These are phyloP conservation scores for Phyllosticta citrichinensis DNA, from an alignment of 2,329 filamentous ascomycete species.

Conservation along the genomic window DNA sequence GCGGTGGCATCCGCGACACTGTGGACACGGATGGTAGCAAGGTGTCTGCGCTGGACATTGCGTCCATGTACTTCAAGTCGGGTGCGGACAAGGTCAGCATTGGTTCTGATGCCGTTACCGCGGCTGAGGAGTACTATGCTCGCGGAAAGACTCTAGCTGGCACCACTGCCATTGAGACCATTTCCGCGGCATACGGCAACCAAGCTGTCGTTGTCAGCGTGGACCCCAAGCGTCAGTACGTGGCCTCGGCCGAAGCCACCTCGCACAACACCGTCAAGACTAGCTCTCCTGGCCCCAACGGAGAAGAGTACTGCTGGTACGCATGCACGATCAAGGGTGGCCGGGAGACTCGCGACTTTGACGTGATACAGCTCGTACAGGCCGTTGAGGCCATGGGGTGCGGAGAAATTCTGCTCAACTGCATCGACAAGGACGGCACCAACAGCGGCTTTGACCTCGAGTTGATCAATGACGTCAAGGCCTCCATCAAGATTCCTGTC, in stretches of 20 bases:
- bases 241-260: slow-evolving; percentile 57
- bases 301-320: slow-evolving; percentile 86
- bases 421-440: slow-evolving; percentile 93
- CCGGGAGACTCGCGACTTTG: slow-evolving; percentile 84
- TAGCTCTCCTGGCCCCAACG: slow-evolving; percentile 56
- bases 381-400: slow-evolving; percentile 94
- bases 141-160: slow-evolving; percentile 60
- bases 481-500: slow-evolving; percentile 79
- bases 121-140: slow-evolving; percentile 82
- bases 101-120: slow-evolving; percentile 85
- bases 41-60: slow-evolving; percentile 85
- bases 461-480: slow-evolving; percentile 79
- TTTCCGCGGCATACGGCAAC: slow-evolving; percentile 85
- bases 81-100: slow-evolving; percentile 98
- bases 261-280: slow-evolving; percentile 69
- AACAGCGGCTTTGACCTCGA: slow-evolving; percentile 93
- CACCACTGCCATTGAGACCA: slow-evolving; percentile 88
- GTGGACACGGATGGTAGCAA: slow-evolving; percentile 77
- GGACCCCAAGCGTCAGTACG: slow-evolving; percentile 86
- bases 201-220: slow-evolving; percentile 95
- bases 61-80: slow-evolving; percentile 93
- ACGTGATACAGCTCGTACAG: slow-evolving; percentile 76
- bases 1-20: slow-evolving; percentile 89
- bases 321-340: slow-evolving; percentile 96
- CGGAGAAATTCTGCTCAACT: slow-evolving; percentile 91